Evolutionary conservation across 768 basidiomycete species (phyloP), one percentile per base, ranked within the genome.

Genomic region (Cyathus striatus): DNA sequence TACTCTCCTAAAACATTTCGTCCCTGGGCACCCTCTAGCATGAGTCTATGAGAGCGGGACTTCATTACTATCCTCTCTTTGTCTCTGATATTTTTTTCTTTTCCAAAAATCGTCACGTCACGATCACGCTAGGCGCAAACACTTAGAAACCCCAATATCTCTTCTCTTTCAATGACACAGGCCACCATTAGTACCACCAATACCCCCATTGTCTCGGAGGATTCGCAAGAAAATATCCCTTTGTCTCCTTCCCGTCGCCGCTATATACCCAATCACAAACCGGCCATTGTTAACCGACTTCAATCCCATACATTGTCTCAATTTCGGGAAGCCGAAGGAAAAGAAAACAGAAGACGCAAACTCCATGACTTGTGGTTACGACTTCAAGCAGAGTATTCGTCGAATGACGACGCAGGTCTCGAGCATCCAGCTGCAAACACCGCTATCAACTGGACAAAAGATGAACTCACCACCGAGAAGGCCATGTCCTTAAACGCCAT

Each of bases 311-410:
- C 72, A 37, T 72, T 93, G 36, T 60, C 66, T 26, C 84, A 82
- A 47, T 90, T 85, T 54, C 77, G 72, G 38, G 65, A 67, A 42
- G 65, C 62, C 26, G 90, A 93, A 62, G 84, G 85, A 25, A 62
- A 66, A 49, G 78, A 76, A 47, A 65, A 68, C 48, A 69, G 88
- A 26, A 81, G 83, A 57, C 67, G 66, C 38, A 74, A 79, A 38
- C 60, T 90, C 40, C 70, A 72, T 42, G 72, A 72, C 36, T 60
- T 90, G 23, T 91, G 87, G 84, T 64, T 68, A 41, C 73, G 71
- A 40, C 70, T 90, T 12, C 68, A 36, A 18, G 17, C 68, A 24
- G 53, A 61, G 33, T 41, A 62, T 23, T 54, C 49, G 20, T 46
- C 49, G 22, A 46, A 40, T 38, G 41, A 51, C 34, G 16, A 16